Base-by-base conservation (phyloP, 192 early-diverging fungal species). In the Coemansia asiatica region DNA sequence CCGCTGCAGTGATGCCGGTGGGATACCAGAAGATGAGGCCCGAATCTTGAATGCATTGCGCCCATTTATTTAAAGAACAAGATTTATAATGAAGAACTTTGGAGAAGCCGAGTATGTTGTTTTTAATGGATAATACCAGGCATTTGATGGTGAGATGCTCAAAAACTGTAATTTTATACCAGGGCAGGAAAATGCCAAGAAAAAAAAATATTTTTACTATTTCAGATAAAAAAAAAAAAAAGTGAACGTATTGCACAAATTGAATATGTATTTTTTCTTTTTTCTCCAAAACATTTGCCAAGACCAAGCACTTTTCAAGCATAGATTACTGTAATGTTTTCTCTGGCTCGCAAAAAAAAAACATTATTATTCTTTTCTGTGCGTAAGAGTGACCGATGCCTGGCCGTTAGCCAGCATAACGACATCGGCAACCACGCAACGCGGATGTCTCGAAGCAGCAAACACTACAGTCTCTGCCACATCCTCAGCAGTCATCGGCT, bases 401-500 rank as follows among this genome's bases (percentile, higher is more conserved):
- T 80, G 78, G 6, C 78, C 78, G 15, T 47, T 68, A 2, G 78
- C 72, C 68, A 80, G 19, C 31, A 80, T 19, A 19, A 75, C 69
- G 0, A 75, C 66, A 7, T 80, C 78, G 0, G 78, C 64, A 0
- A 80, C 54, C 0, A 80, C 78, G 18, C 59, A 79, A 33, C 73
- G 65, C 7, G 73, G 66, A 26, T 75, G 91, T 1, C 93, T 74
- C 27, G 79, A 80, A 27, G 93, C 91, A 16, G 88, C 86, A 81
- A 94, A 96, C 10, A 94, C 87, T 9, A 94, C 82, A 6, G 87
- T 82, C 65, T 93, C 90, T 28, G 87, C 87, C 68, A 94, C 85
- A 69, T 94, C 92, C 18, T 86, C 70, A 6, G 81, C 87, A 19
- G 78, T 81, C 71, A 94, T 72, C 25, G 90, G 90, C 49, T 88